Percentiles rank a stretch among this genome's conserved stretches.
Evolutionary conservation across 345 rosid species (phyloP).

Genomic region (Eutrema yunnanense): DNA sequence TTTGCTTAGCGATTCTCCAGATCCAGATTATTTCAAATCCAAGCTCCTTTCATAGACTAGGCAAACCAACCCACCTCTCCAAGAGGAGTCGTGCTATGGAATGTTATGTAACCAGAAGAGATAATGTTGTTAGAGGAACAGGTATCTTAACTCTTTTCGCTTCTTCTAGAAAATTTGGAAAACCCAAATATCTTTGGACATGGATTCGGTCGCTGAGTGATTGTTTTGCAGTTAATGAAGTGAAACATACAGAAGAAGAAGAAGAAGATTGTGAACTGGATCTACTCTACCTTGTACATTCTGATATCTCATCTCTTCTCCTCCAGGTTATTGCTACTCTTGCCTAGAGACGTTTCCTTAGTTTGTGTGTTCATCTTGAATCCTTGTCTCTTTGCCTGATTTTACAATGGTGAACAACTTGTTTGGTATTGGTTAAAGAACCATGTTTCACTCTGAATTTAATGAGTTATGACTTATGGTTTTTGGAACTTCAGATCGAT

Average conservation of each 20-base stretch:
- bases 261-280: slow-evolving; percentile 38
- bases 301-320: slow-evolving; percentile 52
- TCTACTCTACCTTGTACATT: slow-evolving; percentile 55
- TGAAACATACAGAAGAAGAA: slow-evolving; percentile 6
- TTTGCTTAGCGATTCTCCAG: slow-evolving; percentile 6
- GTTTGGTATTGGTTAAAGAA: not conserved
- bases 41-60: not conserved
- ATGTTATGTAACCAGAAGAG: slow-evolving; percentile 1
- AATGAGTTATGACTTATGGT: not conserved
- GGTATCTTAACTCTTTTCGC: not conserved
- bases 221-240: slow-evolving; percentile 1
- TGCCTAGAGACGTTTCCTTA: not conserved
- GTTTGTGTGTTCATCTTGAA: not conserved
- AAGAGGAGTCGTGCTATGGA: slow-evolving; percentile 1
- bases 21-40: not conserved
- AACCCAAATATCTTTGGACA: not conserved
- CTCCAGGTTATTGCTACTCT: slow-evolving; percentile 41
- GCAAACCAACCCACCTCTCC: not conserved
- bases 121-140: slow-evolving; percentile 10
- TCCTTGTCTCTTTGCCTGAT: not conserved
- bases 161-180: not conserved
- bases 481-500: slow-evolving; percentile 52
- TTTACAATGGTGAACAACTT: not conserved
- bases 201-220: not conserved
- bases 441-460: not conserved